These are phyloP conservation scores for Pyrus hybrid DNA, from an alignment of 331 rosid genomes.

Conservation along the genomic window DNA sequence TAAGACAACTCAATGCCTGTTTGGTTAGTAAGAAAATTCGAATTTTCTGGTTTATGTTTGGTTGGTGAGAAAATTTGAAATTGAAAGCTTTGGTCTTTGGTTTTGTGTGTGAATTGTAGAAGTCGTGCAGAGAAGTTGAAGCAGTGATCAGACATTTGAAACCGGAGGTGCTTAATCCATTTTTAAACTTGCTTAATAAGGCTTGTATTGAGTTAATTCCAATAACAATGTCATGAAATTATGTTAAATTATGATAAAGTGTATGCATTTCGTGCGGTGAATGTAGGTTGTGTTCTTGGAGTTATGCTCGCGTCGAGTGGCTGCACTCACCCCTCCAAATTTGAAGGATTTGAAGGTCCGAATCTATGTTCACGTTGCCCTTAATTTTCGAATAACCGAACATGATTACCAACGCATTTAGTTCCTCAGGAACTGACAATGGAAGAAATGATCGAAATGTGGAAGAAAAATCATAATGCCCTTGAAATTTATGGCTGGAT, in stretches of 20 bases:
- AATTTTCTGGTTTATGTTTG: background rate
- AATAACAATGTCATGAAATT: background rate
- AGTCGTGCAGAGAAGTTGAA: constrained; percentile 86
- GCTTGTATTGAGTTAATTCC: background rate
- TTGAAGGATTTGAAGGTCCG: constrained; percentile 59
- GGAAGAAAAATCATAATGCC: constrained; percentile 74
- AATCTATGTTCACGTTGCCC: background rate
- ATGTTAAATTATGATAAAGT: background rate
- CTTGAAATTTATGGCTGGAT: constrained; percentile 89
- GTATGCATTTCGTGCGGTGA: background rate
- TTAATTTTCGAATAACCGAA: background rate
- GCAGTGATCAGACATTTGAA: constrained; percentile 64
- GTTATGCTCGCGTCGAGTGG: constrained; percentile 69
- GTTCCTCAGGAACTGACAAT: constrained; percentile 65
- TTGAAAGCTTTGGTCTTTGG: constrained; percentile 1
- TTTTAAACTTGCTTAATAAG: background rate
- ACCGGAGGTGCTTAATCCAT: constrained; percentile 64
- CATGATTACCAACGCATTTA: background rate
- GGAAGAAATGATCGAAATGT: constrained; percentile 67
- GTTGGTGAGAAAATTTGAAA: background rate
- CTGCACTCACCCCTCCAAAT: constrained; percentile 51
- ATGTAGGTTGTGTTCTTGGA: constrained; percentile 85
- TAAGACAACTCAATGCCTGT: constrained; percentile 7
- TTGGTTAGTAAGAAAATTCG: background rate
- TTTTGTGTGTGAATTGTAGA: constrained; percentile 37